Base-by-base conservation (phyloP, 108 stramenopile genomes). In the Nitzschia inconspicua region DNA sequence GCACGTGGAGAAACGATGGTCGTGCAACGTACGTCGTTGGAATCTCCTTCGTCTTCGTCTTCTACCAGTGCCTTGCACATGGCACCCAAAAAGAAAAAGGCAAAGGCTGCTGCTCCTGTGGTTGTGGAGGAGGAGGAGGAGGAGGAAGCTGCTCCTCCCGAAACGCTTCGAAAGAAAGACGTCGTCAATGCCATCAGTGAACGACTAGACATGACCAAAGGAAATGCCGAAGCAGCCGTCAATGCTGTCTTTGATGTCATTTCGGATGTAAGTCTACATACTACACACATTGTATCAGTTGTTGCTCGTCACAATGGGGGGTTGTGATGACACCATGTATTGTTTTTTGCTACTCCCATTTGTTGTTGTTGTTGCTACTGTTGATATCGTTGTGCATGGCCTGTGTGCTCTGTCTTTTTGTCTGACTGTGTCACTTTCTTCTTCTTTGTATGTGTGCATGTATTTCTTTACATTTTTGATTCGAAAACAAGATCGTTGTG, bases 181-280 rank as follows among this genome's bases (percentile, higher is more conserved):
- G 80, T 94, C 31, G 77, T 94, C 11, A 73, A 84, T 5, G 47
- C 62, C 13, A 58, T 95, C 11, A 72, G 86, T 3, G 80, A 82
- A 59, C 84, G 80, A 62, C 79, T 90, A 10, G 93, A 84, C 11
- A 57, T 82, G 57, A 82, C 86, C 68, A 95, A 95, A 61, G 51
- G 66, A 6, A 84, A 88, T 32, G 72, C 82, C 24, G 93, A 95
- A 63, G 56, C 60, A 16, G 82, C 86, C 10, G 57, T 89, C 40
- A 58, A 71, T 13, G 83, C 86, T n/a, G 84, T 89, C 6, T 57
- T 89, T 51, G 79, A 82, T 50, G 77, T 80, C 18, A 80, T 94
- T 59, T 57, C 72, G 9, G 86, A 72, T 46, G 85, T 83, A 57
- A 72, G 85, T 78, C 1, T 35, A 14, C 10, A n/a, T 46, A 48